Evolutionary conservation across 805 yeast genomes (phyloP).

Genomic region (Candida chilensis): DNA sequence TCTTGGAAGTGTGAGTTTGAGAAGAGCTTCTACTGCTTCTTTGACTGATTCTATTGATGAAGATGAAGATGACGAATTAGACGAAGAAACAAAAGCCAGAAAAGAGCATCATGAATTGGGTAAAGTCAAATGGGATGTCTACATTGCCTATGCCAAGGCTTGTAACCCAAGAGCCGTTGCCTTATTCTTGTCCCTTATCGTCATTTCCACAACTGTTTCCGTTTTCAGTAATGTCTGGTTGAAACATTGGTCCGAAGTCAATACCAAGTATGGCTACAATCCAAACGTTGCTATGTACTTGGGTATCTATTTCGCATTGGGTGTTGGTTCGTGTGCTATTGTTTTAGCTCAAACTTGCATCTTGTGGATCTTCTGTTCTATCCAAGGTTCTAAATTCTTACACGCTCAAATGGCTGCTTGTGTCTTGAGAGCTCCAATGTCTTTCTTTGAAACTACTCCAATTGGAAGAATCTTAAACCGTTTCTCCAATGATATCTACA

Average conservation of each 20-base stretch:
- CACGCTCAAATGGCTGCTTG: constrained; percentile 66
- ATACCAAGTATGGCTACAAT: constrained; percentile 58
- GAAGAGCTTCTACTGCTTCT: constrained; percentile 58
- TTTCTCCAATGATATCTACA: constrained; percentile 85
- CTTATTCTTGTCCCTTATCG: constrained; percentile 43
- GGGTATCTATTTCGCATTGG: constrained; percentile 67
- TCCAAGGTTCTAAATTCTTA: constrained; percentile 67
- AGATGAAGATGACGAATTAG: constrained; percentile 23
- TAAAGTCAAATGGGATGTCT: constrained; percentile 83
- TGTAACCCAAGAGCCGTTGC: constrained; percentile 65
- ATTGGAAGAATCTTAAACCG: constrained; percentile 87
- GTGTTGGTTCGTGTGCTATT: constrained; percentile 55
- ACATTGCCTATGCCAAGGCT: constrained; percentile 76
- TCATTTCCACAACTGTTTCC: constrained; percentile 49
- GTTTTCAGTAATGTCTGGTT: constrained; percentile 84
- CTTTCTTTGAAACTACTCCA: constrained; percentile 93
- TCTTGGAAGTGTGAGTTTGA: constrained; percentile 24
- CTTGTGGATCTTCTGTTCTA: constrained; percentile 75
- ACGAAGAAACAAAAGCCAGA: constrained; percentile 29
- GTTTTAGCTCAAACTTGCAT: constrained; percentile 58
- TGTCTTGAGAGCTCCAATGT: constrained; percentile 88
- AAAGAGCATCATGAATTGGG: constrained; percentile 90
- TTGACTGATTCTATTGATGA: constrained; percentile 21
- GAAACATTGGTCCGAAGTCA: constrained; percentile 94
- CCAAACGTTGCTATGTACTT: constrained; percentile 67